Percentiles rank a stretch among this genome's conserved stretches.
These are phyloP conservation scores for Areca catechu DNA, from an alignment of 176 grass and related monocot species.

Conservation along the genomic window DNA sequence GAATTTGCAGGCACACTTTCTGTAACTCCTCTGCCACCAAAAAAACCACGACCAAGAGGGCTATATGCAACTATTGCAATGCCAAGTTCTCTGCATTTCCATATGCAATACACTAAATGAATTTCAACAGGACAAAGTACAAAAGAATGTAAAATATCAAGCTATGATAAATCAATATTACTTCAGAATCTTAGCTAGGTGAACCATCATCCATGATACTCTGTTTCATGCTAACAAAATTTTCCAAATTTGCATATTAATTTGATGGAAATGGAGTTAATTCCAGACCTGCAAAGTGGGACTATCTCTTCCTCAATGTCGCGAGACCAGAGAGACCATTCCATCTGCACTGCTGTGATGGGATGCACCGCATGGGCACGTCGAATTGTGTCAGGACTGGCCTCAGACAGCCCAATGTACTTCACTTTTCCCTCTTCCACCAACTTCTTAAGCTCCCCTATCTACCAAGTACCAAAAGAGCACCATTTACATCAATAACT, in stretches of 20 bases:
- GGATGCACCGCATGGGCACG: conserved; percentile 4
- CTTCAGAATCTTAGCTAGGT: too few species aligned
- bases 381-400: conserved; percentile 3
- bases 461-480: neutral
- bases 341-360: conserved; percentile 6
- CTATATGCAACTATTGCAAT: conserved; percentile 8
- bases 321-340: conserved; percentile 9
- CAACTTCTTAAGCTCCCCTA: conserved; percentile 13
- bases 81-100: neutral
- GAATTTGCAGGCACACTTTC: neutral
- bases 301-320: conserved; percentile 9
- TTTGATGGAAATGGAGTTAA: too few species aligned
- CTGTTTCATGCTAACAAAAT: too few species aligned
- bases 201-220: too few species aligned
- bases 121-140: too few species aligned
- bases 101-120: too few species aligned
- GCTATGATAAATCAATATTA: too few species aligned
- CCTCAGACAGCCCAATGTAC: conserved; percentile 7
- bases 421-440: conserved; percentile 13
- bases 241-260: too few species aligned
- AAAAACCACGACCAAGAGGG: conserved; percentile 6
- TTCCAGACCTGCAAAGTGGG: conserved; percentile 11
- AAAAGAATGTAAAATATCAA: too few species aligned
- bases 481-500: too few species aligned
- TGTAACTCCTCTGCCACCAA: neutral